phyloP scores from a whole-genome alignment of 495 filamentous ascomycete genomes.

The Sordaria brevicollis region DNA sequence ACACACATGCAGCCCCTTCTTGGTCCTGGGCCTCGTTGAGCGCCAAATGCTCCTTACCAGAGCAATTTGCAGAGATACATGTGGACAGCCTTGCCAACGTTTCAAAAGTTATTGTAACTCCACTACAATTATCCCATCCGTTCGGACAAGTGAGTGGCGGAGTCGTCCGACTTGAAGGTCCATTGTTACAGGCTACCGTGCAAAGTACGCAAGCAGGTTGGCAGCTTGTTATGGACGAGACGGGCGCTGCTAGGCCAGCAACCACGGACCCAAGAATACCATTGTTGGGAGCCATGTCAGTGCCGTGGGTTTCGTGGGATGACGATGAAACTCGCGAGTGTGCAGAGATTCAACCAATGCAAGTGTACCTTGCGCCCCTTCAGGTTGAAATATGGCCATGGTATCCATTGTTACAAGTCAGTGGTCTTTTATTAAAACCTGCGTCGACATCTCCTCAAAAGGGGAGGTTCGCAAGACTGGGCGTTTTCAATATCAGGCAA shows the following conservation, averaged over 20 bases:
- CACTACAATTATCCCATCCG: fast-evolving
- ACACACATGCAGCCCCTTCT: neutral
- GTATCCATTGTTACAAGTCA: neutral
- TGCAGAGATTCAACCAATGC: no score
- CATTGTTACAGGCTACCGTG: neutral
- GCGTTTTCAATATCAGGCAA: neutral
- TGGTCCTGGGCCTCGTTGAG: neutral
- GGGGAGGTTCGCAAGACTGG: neutral
- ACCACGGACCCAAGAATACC: no score
- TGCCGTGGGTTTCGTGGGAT: no score
- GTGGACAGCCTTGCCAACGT: neutral
- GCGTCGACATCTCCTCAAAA: neutral
- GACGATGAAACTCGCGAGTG: no score
- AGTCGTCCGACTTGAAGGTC: neutral
- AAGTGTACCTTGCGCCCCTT: neutral
- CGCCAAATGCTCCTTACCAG: neutral
- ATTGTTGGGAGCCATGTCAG: no score
- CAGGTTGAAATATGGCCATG: neutral
- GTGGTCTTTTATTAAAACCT: neutral
- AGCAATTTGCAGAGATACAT: neutral
- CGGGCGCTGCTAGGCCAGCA: no score
- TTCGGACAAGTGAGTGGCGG: neutral
- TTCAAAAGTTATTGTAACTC: neutral
- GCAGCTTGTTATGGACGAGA: no score
- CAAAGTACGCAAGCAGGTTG: no score